Base-by-base conservation (phyloP, 352 stramenopile species). In the Peronosclerospora sorghi region DNA sequence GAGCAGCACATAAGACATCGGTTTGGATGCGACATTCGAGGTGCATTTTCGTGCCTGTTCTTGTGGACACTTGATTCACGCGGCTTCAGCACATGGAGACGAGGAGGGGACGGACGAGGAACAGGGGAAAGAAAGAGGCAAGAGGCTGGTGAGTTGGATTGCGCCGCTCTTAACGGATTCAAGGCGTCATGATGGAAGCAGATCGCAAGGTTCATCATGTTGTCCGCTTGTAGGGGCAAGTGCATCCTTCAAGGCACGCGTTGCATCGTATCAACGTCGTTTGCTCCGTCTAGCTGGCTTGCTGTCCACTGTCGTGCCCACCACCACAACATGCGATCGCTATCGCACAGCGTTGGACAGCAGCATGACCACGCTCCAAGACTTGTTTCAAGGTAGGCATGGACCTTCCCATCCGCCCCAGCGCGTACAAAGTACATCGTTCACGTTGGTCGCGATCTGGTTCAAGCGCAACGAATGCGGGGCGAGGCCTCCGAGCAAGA, bases 351-450 rank as follows among this genome's bases (percentile, higher is more conserved):
- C 69, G 32, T 88, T 75, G 0, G 70, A 86, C 19, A 76, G 60
- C 40, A 89, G 74, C 39, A 82, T 86, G 68, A 91, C 79, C 9
- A 88, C 74, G 10, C 49, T 91, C 18, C 73, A 88, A 53, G 79
- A 91, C 41, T 50, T 91, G 14, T 86, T 88, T 32, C 79, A 91
- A 45, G 86, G 75, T 34, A 91, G 88, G 79, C 88, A 82, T 56
- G 76, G 88, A 13, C 54, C 74, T 2, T 91, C 79, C 0, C 77
- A 90, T 45, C 74, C 86, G 43, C 76, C 77, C 0, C 75, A 86
- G 44, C 72, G 75, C 5, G 64, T 82, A 41, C 73, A 74, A 6
- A 78, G 64, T 45, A 86, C 78, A 62, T 71, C 72, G 7, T 88
- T 86, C 19, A 71, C 65, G 6, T 45, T 88, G 8, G n/a, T n/a